Evolutionary conservation across 1,139 yeast species (phyloP), one percentile per base, ranked within the genome.

Genomic region (Suhomyces anneliseae): DNA sequence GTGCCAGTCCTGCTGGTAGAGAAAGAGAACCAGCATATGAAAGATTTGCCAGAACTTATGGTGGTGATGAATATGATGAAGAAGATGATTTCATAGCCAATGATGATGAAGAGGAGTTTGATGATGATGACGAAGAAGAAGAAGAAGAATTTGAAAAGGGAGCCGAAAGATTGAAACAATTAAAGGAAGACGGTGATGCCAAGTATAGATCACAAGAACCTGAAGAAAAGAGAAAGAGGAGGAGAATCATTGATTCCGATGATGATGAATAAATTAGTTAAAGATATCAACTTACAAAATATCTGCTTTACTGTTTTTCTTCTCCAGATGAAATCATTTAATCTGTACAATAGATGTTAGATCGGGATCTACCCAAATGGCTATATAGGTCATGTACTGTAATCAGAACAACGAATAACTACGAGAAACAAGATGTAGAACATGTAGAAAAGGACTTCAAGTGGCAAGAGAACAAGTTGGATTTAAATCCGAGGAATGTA

Each of bases 141-240:
- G 85, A 81, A 53, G 85, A 80, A 31, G 81, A 78, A 38, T 84
- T 78, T 36, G 82, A 77, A 38, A 69, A 71, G 44, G 82, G 83
- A 2, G 88, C 89, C 0, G 85, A 81, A 54, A 73, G 90, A 54
- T 72, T 87, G 59, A 78, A 77, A 51, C 74, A 76, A 49, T 72
- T 85, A 47, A 87, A 87, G 62, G 70, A 74, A 42, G 78, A 74
- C 36, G 86, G 87, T 8, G 79, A 81, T 7, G 72, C 77, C 27
- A 70, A 70, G 51, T 82, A 82, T 54, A 64, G 60, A 34, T 70
- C 64, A 7, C 76, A 72, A 1, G 78, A 70, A 24, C 42, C 44
- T 4, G 44, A 40, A 27, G 49, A 67, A 65, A 40, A 43, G 60
- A 62, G 76, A 60, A 73, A 79, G 75, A 72, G 79, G 67, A 72